Conservation (phyloP, 116 monocot species). For the Posidonia oceanica region DNA sequence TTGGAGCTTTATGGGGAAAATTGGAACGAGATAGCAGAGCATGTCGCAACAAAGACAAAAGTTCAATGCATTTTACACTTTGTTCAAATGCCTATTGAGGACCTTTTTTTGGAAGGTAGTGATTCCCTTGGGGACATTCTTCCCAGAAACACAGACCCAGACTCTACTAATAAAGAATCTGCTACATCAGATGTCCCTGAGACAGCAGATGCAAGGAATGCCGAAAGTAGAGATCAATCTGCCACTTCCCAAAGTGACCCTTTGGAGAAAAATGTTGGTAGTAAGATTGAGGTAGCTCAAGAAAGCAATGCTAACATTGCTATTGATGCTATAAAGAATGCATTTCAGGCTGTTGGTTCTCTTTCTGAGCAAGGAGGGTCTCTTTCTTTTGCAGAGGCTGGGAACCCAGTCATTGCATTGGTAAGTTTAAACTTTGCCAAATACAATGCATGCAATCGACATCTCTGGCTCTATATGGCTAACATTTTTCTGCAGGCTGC, state of each 20-base stretch:
- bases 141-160: constrained; percentile 12
- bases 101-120: constrained; percentile 52
- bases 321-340: constrained; percentile 50
- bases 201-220: constrained; percentile 17
- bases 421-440: constrained; percentile 19
- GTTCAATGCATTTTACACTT: constrained; percentile 92
- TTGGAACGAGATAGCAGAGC: constrained; percentile 97
- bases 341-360: constrained; percentile 64
- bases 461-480: constrained; percentile 2
- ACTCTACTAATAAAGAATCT: constrained; percentile 14
- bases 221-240: constrained; percentile 17
- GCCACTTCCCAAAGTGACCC: constrained; percentile 6
- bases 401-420: constrained; percentile 93
- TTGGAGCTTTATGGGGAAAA: constrained; percentile 85
- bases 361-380: constrained; percentile 31
- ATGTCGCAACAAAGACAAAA: constrained; percentile 98
- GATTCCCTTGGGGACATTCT: constrained; percentile 24
- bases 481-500: constrained; percentile 52
- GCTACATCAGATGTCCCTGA: constrained; percentile 14
- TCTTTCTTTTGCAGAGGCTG: constrained; percentile 80
- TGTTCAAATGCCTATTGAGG: constrained; percentile 97
- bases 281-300: not conserved
- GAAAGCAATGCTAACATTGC: constrained; percentile 15
- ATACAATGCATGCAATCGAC: not conserved
- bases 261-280: constrained; percentile 9